Evolutionary conservation across 1,139 yeast genomes (phyloP), one percentile per base, ranked within the genome.

Genomic region (Candida mesenterica): DNA sequence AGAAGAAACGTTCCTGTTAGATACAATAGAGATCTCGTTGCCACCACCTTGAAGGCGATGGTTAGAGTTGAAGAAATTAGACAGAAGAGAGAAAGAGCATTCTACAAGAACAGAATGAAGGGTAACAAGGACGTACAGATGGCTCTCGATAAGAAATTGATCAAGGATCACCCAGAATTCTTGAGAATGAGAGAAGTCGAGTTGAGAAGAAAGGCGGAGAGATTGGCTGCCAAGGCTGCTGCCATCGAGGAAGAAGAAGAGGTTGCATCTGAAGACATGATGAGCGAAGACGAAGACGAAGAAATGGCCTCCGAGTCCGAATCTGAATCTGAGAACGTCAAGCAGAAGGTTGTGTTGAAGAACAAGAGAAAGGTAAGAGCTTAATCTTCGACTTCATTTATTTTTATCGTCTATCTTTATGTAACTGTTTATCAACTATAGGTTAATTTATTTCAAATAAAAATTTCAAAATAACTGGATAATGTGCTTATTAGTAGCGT

Each of bases 91-190:
- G 98, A 94, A 68, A 77, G 95, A 59, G 97, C 97, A 24, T 92
- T 92, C 88, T 92, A 88, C 73, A 90, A 89, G 89, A 89, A 90
- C 70, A 87, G 98, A 81, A 92, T 92, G 99, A 87, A 86, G 68
- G 97, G 97, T 48, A 92, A 94, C 69, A 84, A 82, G 66, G 96
- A 86, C 51, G 79, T 81, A 63, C 84, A 85, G 61, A 72, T 88
- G 57, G 88, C 82, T 43, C 75, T 86, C 43, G 98, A 92, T 67
- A 82, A 80, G 71, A 87, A 87, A 66, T 75, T 92, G 59, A 94
- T 92, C 34, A 96, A 82, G 57, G 70, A 77, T 42, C 79, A 92
- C 67, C 96, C 96, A 48, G 96, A 86, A 59, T 71, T 92, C 60
- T 75, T 92, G 68, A 83, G 80, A 66, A 78, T 88, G 77, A 82